Evolutionary conservation across 139 green algal species (phyloP).

Genomic region (Nannochloris sp.): DNA sequence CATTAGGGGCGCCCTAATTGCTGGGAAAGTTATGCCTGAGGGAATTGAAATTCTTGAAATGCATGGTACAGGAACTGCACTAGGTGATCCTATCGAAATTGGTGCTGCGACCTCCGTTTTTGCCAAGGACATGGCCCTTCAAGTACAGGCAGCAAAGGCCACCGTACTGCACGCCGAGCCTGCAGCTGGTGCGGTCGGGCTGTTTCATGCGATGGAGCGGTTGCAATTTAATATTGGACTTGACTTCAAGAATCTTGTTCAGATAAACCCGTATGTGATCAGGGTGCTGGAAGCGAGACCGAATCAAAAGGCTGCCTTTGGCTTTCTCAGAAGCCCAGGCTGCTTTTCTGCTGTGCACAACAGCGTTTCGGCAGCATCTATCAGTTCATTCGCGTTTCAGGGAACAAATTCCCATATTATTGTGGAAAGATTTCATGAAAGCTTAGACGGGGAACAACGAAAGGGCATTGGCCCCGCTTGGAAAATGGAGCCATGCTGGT

Average conservation of each 20-base stretch:
- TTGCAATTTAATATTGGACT: conserved; percentile 5
- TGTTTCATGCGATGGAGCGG: conserved; percentile 6
- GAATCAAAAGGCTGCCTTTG: too few species aligned
- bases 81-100: conserved; percentile 82
- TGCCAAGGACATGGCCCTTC: not conserved
- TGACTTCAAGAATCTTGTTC: conserved; percentile 50
- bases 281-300: conserved; percentile 7
- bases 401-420: conserved; percentile 42
- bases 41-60: conserved; percentile 44
- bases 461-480: too few species aligned
- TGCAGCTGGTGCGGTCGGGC: conserved; percentile 54
- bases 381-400: conserved; percentile 79
- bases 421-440: not conserved
- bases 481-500: too few species aligned
- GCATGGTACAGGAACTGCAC: conserved; percentile 69
- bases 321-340: not conserved
- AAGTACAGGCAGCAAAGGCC: conserved; percentile 56
- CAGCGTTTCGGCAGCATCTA: conserved; percentile 12
- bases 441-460: too few species aligned
- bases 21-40: conserved; percentile 21
- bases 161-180: conserved; percentile 69
- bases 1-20: conserved; percentile 32
- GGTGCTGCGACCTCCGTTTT: conserved; percentile 44
- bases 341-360: not conserved
- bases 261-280: conserved; percentile 53